Base-by-base conservation (phyloP, 108 stramenopile species). In the Nitzschia sp. region DNA sequence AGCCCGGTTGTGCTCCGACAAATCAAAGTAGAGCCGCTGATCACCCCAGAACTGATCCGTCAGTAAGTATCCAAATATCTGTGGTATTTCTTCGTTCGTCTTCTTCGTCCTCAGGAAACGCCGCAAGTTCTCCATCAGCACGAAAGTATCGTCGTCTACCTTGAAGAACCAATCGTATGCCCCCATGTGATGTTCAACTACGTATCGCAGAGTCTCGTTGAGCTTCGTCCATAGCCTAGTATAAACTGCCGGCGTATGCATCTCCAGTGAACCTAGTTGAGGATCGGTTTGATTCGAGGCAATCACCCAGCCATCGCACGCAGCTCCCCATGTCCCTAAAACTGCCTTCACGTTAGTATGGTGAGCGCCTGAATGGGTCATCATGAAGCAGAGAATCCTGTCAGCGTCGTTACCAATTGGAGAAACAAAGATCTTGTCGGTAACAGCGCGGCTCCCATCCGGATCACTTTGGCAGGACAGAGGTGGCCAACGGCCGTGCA, bases 351-450 rank as follows among this genome's bases (percentile, higher is more conserved):
- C 38, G n/a, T 61, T 61, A 6, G 60, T 61, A 18, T 9, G 34
- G 31, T 57, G 56, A 2, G 60, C 6, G 5, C 30, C 38, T n/a
- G 33, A 35, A 42, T 61, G 60, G 2, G 36, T 61, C 60, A 61
- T 61, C 36, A 61, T 61, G 35, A 61, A 61, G 23, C 60, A 61
- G 5, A 61, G 36, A 38, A 61, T 61, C 28, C 28, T 61, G 29
- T 28, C 30, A 29, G 9, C 4, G 6, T 32, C 30, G 4, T 6
- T 4, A 4, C 4, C 13, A 8, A 30, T 5, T 30, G 56, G n/a
- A 5, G 56, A 29, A 17, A 57, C 56, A 24, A 31, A 15, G 9
- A 57, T 57, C 21, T 30, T 57, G 18, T 57, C 56, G 31, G 31
- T 25, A 18, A 57, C 56, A 11, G 56, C 2, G 15, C 56, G 56